Evolutionary conservation across 2,329 filamentous ascomycete species (phyloP), one percentile per base, ranked within the genome.

Genomic region (Penicillium rolfsii): DNA sequence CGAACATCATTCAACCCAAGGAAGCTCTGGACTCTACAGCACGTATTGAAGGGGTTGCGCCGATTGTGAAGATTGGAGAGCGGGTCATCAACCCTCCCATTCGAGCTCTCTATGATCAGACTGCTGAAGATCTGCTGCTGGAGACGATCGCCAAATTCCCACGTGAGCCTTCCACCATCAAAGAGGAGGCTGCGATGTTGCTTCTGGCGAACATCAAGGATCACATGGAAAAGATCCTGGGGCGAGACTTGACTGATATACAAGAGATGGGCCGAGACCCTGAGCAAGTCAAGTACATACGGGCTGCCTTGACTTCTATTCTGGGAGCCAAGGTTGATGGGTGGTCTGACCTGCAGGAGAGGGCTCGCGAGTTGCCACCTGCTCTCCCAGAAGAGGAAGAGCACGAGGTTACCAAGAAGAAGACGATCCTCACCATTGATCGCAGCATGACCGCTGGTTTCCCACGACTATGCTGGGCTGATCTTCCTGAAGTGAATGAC

Each of bases 151-250:
- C 78, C 1, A 79, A 78, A 48, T 79, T 79, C 48, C 77, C 78
- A 2, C 68, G 76, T 40, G 76, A 79, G 58, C 77, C 77, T 5
- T 74, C 77, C 16, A 79, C 76, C 9, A 79, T 79, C 54, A 79
- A 79, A 59, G 77, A 81, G 70, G 79, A 81, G 63, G 78, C 78
- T 28, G 79, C 79, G 16, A 80, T 80, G 74, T 63, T 81, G 14
- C 72, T 82, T 24, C 74, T 82, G 52, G 79, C 80, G 24, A 81
- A 81, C 60, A 81, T 82, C 54, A 80, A 80, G 61, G 77, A 78
- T 57, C 79, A 81, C 66, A 80, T 82, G 78, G 80, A 81, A 59
- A 79, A 77, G 54, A 73, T 81, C 35, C 70, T 80, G 7, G 77
- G 77, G 6, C 75, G 77, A 43, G 77, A 78, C 60, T 59, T 80